Conservation (phyloP, 805 yeast species). For the Komagataella ulmi region DNA sequence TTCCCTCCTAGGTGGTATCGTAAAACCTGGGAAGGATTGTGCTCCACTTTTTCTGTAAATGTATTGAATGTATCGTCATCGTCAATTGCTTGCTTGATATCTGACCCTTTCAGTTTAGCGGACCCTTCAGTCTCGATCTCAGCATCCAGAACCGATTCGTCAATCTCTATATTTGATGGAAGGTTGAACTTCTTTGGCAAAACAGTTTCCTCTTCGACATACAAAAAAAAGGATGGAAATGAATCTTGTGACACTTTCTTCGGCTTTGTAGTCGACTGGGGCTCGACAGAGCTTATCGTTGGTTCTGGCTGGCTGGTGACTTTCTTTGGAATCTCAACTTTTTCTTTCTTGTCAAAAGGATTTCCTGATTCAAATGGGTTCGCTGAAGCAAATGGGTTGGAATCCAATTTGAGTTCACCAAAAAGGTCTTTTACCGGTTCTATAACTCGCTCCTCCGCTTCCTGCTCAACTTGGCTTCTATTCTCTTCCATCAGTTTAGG, state of each 20-base stretch:
- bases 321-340: background rate
- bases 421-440: slow-evolving; percentile 21
- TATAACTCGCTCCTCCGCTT: slow-evolving; percentile 24
- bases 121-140: slow-evolving; percentile 19
- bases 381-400: slow-evolving; percentile 19
- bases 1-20: slow-evolving; percentile 72
- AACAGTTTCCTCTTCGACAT: slow-evolving; percentile 59
- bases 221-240: slow-evolving; percentile 18
- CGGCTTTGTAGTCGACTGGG: slow-evolving; percentile 15
- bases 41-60: slow-evolving; percentile 62
- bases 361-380: slow-evolving; percentile 25
- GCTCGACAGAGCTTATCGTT: slow-evolving; percentile 1
- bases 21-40: slow-evolving; percentile 78
- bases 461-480: slow-evolving; percentile 23
- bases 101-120: slow-evolving; percentile 7
- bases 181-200: slow-evolving; percentile 29
- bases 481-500: slow-evolving; percentile 28
- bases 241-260: slow-evolving; percentile 12
- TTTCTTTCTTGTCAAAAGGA: slow-evolving; percentile 1
- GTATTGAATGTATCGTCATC: slow-evolving; percentile 72
- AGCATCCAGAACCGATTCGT: slow-evolving; percentile 31
- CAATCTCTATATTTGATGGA: slow-evolving; percentile 34
- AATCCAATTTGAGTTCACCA: slow-evolving; percentile 11
- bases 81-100: slow-evolving; percentile 36
- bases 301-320: background rate